Evolutionary conservation across 129 eudicot species (phyloP).

Genomic region (Escallonia rubra): DNA sequence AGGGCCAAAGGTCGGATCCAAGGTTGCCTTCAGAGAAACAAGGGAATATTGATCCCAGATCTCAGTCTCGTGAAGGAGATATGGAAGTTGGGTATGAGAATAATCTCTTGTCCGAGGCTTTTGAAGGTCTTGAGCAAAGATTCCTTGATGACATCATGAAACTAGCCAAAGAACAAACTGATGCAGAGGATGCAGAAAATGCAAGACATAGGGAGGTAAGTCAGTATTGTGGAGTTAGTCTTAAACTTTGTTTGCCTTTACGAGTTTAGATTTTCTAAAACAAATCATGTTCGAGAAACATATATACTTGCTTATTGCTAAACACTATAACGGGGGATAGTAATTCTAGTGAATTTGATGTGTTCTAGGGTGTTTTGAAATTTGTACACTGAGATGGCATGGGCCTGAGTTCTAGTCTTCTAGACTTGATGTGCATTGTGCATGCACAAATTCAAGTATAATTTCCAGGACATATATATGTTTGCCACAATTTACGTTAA

Average conservation of each 20-base stretch:
- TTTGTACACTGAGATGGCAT: no score
- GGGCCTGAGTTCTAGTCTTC: no score
- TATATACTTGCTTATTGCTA: no score
- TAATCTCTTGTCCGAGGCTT: constrained; percentile 37
- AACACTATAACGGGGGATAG: no score
- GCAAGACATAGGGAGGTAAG: constrained; percentile 84
- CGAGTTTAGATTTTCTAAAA: neutral
- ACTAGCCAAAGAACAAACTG: constrained; percentile 67
- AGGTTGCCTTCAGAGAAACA: constrained; percentile 51
- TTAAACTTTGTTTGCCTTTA: neutral
- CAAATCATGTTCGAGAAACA: neutral
- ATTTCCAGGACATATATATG: no score
- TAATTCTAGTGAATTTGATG: no score
- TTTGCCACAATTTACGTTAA: no score
- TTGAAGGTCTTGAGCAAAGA: constrained; percentile 83
- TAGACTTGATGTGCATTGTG: no score
- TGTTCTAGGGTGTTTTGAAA: no score
- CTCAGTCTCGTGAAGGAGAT: constrained; percentile 64
- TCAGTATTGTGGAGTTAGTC: neutral
- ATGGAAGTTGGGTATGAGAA: constrained; percentile 82
- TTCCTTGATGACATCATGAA: constrained; percentile 70
- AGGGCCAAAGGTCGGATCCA: constrained; percentile 61
- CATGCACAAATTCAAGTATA: no score
- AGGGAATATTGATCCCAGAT: constrained; percentile 50
- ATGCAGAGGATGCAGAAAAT: constrained; percentile 91